Evolutionary conservation across 345 rosid species (phyloP).

Genomic region (Gossypium arboreum): DNA sequence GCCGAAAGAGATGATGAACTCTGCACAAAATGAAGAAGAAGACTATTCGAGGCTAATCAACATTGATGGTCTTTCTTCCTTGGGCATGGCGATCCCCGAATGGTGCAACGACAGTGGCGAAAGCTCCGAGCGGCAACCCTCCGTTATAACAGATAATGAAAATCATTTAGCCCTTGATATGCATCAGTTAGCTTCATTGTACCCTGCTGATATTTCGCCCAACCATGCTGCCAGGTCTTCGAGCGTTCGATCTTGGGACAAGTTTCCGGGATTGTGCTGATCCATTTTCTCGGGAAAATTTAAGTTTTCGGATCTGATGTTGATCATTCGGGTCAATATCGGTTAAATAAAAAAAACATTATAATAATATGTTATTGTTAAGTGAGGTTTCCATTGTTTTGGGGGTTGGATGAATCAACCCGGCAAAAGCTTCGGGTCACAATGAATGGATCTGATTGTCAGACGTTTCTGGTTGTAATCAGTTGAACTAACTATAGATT

Average conservation of each 20-base stretch:
- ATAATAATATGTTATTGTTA: neutral
- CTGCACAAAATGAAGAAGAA: conserved; percentile 32
- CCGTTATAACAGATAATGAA: conserved; percentile 49
- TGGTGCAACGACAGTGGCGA: conserved; percentile 50
- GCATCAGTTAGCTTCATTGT: conserved; percentile 56
- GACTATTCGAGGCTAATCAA: conserved; percentile 33
- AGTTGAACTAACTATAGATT: neutral
- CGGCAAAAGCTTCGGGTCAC: neutral
- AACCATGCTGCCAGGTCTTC: conserved; percentile 15
- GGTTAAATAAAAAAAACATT: neutral
- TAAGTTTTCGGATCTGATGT: too few relatives aligned
- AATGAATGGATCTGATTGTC: neutral
- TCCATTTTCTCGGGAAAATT: neutral
- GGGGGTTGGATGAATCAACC: neutral
- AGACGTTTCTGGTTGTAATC: neutral
- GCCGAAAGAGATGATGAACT: conserved; percentile 27
- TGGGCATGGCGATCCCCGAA: conserved; percentile 26
- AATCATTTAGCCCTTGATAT: conserved; percentile 43
- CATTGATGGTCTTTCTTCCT: conserved; percentile 17
- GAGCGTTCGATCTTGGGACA: conserved; percentile 34
- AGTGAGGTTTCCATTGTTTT: neutral
- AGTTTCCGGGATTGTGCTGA: conserved; percentile 24
- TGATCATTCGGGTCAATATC: too few relatives aligned
- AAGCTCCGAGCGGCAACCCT: conserved; percentile 53
- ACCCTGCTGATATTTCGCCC: conserved; percentile 31